Percentiles rank a stretch among this genome's conserved stretches.
Evolutionary conservation across 1,284 basidiomycete genomes (phyloP).

Genomic region (Stereum hirsutum): DNA sequence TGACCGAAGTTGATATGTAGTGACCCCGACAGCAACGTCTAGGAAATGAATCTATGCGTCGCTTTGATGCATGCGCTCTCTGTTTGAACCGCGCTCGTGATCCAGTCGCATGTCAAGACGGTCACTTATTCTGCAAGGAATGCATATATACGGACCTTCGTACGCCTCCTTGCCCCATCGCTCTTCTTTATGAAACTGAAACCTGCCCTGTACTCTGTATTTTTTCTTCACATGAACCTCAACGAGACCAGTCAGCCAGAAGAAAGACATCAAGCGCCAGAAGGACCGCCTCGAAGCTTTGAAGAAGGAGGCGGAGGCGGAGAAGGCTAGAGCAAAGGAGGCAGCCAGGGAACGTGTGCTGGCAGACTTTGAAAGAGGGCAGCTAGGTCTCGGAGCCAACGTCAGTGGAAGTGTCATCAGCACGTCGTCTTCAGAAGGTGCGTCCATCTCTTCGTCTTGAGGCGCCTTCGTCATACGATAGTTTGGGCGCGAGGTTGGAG

Average conservation of each 20-base stretch:
- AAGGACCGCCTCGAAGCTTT: constrained; percentile 67
- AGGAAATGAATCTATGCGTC: constrained; percentile 85
- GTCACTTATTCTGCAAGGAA: constrained; percentile 89
- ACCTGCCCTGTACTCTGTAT: background rate
- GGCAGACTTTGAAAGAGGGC: constrained; percentile 78
- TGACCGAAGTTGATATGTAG: background rate
- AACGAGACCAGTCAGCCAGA: constrained; percentile 60
- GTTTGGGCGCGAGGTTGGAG: too few species aligned
- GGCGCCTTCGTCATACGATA: too few species aligned
- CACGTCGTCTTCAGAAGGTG: constrained; percentile 28
- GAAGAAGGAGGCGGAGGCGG: constrained; percentile 68
- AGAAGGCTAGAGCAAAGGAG: constrained; percentile 52
- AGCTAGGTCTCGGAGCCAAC: constrained; percentile 51
- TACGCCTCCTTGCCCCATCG: constrained; percentile 23
- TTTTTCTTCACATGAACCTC: background rate
- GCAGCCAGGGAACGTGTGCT: constrained; percentile 81
- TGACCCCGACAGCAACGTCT: constrained; percentile 62
- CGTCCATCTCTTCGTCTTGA: constrained; percentile 14
- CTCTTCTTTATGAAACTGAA: constrained; percentile 10
- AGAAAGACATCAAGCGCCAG: constrained; percentile 82
- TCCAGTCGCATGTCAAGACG: constrained; percentile 74
- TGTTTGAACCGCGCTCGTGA: constrained; percentile 76
- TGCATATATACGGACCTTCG: constrained; percentile 72
- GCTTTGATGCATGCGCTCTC: constrained; percentile 79
- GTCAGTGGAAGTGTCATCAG: constrained; percentile 27